A percentile compares a stretch with the other conserved stretches of the same genome.
These are phyloP conservation scores for Fusarium virguliforme DNA, from an alignment of 2,329 filamentous ascomycete genomes.

Conservation along the genomic window DNA sequence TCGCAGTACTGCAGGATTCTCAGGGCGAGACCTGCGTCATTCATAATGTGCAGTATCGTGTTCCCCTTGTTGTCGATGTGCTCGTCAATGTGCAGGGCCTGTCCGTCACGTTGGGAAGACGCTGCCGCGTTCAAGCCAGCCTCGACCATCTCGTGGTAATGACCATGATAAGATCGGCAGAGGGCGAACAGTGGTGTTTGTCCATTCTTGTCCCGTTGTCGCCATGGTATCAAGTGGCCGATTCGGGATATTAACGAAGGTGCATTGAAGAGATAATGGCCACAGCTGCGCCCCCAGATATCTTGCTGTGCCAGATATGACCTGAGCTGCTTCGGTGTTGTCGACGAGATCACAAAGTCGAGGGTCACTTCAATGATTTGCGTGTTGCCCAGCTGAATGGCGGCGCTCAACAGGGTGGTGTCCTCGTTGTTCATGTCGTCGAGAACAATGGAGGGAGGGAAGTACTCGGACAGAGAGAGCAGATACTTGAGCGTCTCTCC, in stretches of 20 bases:
- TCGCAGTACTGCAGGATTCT: conserved; percentile 88
- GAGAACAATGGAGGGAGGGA: conserved; percentile 78
- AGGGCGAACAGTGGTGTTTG: conserved; percentile 98
- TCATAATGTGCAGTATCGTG: conserved; percentile 94
- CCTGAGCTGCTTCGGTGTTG: conserved; percentile 70
- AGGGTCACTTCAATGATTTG: conserved; percentile 84
- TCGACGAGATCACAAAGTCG: conserved; percentile 75
- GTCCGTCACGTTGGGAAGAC: conserved; percentile 80
- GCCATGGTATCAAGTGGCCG: conserved; percentile 87
- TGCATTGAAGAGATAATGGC: conserved; percentile 96
- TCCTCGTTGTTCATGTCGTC: conserved; percentile 92
- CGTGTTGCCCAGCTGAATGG: conserved; percentile 85
- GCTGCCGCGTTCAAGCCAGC: conserved; percentile 83
- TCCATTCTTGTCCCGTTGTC: conserved; percentile 92
- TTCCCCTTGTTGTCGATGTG: conserved; percentile 96
- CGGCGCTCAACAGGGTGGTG: conserved; percentile 89
- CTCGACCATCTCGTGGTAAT: conserved; percentile 91
- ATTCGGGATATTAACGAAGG: conserved; percentile 85
- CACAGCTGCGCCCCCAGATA: conserved; percentile 87
- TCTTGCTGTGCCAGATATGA: conserved; percentile 85
- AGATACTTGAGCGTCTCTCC: conserved; percentile 84
- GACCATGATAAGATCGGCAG: conserved; percentile 91
- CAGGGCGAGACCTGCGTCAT: conserved; percentile 83
- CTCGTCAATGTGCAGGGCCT: conserved; percentile 90
- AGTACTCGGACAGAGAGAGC: conserved; percentile 83